These are phyloP conservation scores for Chaetomium fimeti DNA, from an alignment of 495 filamentous ascomycete species.

Conservation along the genomic window DNA sequence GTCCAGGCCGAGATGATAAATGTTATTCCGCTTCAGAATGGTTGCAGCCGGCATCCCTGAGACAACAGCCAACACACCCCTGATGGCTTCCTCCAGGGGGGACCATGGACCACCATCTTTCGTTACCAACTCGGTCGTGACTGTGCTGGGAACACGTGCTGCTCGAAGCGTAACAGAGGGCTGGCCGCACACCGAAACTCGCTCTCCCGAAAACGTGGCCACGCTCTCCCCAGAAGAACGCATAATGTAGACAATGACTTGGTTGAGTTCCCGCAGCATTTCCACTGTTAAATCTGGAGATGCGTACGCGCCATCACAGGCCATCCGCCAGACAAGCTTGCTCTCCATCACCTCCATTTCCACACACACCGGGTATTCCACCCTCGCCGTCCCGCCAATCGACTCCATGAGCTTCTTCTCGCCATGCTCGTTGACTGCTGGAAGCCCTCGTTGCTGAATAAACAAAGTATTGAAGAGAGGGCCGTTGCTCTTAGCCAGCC, in stretches of 20 bases:
- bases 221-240: constrained; percentile 45
- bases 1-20: constrained; percentile 85
- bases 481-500: constrained; percentile 34
- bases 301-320: constrained; percentile 59
- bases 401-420: constrained; percentile 46
- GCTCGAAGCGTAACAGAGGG: constrained; percentile 9
- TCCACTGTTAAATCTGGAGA: constrained; percentile 38
- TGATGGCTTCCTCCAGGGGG: constrained; percentile 51
- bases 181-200: constrained; percentile 56
- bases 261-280: constrained; percentile 56
- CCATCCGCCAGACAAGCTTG: constrained; percentile 63
- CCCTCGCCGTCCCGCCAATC: constrained; percentile 56
- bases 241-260: constrained; percentile 54
- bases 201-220: constrained; percentile 48
- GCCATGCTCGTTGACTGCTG: neutral
- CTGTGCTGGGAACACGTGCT: no score
- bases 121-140: neutral
- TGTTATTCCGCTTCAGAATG: constrained; percentile 63
- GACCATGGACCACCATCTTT: constrained; percentile 39
- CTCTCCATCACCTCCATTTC: constrained; percentile 66
- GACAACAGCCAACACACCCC: constrained; percentile 61
- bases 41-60: constrained; percentile 58
- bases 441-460: constrained; percentile 55
- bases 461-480: constrained; percentile 68
- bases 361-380: constrained; percentile 77